Evolutionary conservation across 1,284 basidiomycete genomes (phyloP), one percentile per base, ranked within the genome.

Genomic region (Ceratobasidium papillatum): DNA sequence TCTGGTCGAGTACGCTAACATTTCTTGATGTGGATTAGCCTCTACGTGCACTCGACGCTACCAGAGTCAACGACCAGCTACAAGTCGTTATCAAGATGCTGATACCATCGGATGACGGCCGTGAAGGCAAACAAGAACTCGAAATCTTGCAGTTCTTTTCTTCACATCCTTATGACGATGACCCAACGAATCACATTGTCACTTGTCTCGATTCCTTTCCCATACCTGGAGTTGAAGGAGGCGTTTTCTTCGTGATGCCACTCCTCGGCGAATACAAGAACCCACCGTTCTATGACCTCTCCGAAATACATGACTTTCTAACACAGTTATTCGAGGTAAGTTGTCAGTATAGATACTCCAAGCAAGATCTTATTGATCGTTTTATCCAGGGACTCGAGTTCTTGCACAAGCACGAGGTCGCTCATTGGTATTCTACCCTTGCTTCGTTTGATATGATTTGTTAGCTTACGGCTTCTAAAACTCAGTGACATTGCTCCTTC

Each of bases 281-380:
- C n/a, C 64, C 64, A 14, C 47, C 45, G 3, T 66, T 66, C 22
- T 36, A 22, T 5, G 52, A 51, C 22, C 45, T 66, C 7, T 27
- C 11, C 14, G 64, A 66, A 25, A n/a, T 66, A 17, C 64, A 66
- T 32, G 64, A 66, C 19, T 66, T 66, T 38, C 45, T 66, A n/a
- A 3, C n/a, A 22, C 64, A 66, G 47, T 8, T 66, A 17, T 66
- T 66, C 30, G 32, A 66, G 64, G 64, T 66, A 14, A 52, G 41
- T 25, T 12, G 34, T 25, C 14, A 12, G 12, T 66, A n/a, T 36
- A 3, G 27, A 66, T 52, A 36, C 12, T n/a, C n/a, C n/a, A n/a
- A n/a, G 22, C 22, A 8, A 7, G 47, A n/a, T 17, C 3, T 19
- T 52, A 14, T 51, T 17, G 32, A 7, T 19, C 32, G 17, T 14